A percentile compares a stretch with the other conserved stretches of the same genome.
Evolutionary conservation across 2,329 filamentous ascomycete species (phyloP).

Genomic region (Geoglossum cookeanum): DNA sequence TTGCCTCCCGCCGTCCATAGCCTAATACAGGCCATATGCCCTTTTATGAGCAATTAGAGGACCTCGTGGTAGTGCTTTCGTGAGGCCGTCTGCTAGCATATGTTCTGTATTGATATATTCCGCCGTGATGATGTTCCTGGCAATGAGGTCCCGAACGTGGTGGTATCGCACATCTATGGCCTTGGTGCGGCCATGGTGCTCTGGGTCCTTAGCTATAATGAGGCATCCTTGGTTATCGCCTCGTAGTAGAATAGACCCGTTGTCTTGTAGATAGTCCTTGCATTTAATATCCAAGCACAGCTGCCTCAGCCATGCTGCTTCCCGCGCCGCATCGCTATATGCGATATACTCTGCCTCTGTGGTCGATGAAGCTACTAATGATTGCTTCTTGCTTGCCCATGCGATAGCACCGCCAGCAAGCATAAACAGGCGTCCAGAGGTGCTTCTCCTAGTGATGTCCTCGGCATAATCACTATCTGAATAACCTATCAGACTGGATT

Average conservation of each 20-base stretch:
- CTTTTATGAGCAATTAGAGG: too few relatives aligned
- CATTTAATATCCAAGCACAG: background rate
- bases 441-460: conserved; percentile 2
- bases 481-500: background rate
- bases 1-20: too few relatives aligned
- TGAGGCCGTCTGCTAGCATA: too few relatives aligned
- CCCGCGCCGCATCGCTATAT: conserved; percentile 2
- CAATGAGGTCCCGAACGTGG: too few relatives aligned
- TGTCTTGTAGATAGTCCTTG: background rate
- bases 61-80: too few relatives aligned
- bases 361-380: background rate
- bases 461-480: background rate
- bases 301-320: conserved; percentile 2
- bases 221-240: conserved; percentile 7
- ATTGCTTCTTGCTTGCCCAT: conserved; percentile 6
- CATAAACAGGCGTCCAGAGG: conserved; percentile 6
- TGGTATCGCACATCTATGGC: too few relatives aligned
- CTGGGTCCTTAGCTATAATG: conserved; percentile 5
- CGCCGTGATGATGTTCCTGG: too few relatives aligned
- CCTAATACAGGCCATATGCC: too few relatives aligned
- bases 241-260: background rate
- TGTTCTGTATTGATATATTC: too few relatives aligned
- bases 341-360: conserved; percentile 6
- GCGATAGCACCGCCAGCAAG: conserved; percentile 3
- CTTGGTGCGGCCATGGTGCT: too few relatives aligned